These are phyloP conservation scores for Neofusicoccum ribis DNA, from an alignment of 2,329 filamentous ascomycete species.

Conservation along the genomic window DNA sequence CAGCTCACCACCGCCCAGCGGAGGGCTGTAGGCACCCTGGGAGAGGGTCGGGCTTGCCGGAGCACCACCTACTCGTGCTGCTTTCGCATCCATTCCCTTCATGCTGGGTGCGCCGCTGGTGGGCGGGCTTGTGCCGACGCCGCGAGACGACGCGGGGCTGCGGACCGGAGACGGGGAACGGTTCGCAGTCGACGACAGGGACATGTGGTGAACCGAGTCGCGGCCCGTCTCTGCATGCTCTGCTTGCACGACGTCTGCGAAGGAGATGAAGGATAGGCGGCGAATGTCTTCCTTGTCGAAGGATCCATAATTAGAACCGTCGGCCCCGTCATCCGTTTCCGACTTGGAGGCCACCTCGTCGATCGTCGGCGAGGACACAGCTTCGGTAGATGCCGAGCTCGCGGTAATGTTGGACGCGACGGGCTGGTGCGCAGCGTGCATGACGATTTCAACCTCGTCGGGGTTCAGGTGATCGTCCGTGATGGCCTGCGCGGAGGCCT, in stretches of 20 bases:
- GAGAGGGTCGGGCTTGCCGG: constrained; percentile 60
- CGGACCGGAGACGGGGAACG: constrained; percentile 79
- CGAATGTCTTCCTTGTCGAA: constrained; percentile 77
- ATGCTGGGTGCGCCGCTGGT: constrained; percentile 74
- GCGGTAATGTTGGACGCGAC: constrained; percentile 56
- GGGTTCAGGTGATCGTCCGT: constrained; percentile 83
- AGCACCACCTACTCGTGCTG: constrained; percentile 38
- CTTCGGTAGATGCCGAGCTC: constrained; percentile 25
- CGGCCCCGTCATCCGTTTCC: constrained; percentile 46
- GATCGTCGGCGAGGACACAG: constrained; percentile 34
- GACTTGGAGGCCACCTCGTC: constrained; percentile 32
- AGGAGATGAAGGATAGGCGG: constrained; percentile 90
- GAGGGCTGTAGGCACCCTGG: constrained; percentile 54
- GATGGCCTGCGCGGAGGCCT: constrained; percentile 88
- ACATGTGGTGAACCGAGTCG: constrained; percentile 70
- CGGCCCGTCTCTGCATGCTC: constrained; percentile 70
- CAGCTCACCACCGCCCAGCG: constrained; percentile 65
- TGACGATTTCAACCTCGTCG: constrained; percentile 90
- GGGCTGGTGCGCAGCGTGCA: constrained; percentile 79
- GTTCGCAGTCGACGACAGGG: constrained; percentile 62
- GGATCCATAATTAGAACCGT: constrained; percentile 74
- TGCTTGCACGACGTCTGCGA: constrained; percentile 89
- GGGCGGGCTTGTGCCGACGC: constrained; percentile 68
- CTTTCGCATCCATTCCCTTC: constrained; percentile 66
- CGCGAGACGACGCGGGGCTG: constrained; percentile 74